Conservation (phyloP, 805 yeast species). For the Yarrowia osloensis region DNA sequence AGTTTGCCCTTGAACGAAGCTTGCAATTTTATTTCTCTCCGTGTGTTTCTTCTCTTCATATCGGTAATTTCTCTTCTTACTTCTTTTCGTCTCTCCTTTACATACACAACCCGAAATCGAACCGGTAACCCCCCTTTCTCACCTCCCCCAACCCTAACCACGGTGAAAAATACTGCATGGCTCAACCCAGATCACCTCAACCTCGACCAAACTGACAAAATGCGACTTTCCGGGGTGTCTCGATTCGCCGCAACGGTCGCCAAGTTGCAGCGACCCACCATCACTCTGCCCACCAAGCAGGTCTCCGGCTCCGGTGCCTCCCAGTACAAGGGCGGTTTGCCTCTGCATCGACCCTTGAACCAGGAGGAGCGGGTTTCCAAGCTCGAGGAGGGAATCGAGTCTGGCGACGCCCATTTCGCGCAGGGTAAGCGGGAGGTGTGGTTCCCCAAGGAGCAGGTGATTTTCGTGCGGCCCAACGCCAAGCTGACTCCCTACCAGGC, state of each 20-base stretch:
- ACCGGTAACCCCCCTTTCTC: background rate
- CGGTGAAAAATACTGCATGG: conserved; percentile 21
- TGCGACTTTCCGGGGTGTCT: conserved; percentile 30
- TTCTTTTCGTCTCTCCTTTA: too few relatives aligned
- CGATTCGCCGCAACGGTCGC: conserved; percentile 22
- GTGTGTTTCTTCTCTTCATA: too few relatives aligned
- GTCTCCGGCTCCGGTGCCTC: background rate
- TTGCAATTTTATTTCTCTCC: too few relatives aligned
- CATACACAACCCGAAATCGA: background rate
- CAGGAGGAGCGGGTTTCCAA: conserved; percentile 6
- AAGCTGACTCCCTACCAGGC: conserved; percentile 97
- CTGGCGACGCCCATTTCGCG: conserved; percentile 61
- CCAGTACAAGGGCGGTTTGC: conserved; percentile 11
- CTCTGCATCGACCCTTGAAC: conserved; percentile 24
- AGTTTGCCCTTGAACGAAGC: too few relatives aligned
- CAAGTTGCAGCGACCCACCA: conserved; percentile 14
- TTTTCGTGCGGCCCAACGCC: conserved; percentile 87
- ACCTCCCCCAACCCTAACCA: conserved; percentile 12
- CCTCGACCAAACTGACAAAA: background rate
- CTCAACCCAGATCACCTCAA: background rate
- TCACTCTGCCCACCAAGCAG: conserved; percentile 26
- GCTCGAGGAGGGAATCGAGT: conserved; percentile 14
- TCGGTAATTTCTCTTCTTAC: too few relatives aligned
- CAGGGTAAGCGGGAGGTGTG: conserved; percentile 75
- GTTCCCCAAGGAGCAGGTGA: conserved; percentile 83